Percentiles rank a stretch among this genome's conserved stretches.
phyloP scores from a whole-genome alignment of 2,329 filamentous ascomycete species.

The Stagonosporopsis tanaceti region DNA sequence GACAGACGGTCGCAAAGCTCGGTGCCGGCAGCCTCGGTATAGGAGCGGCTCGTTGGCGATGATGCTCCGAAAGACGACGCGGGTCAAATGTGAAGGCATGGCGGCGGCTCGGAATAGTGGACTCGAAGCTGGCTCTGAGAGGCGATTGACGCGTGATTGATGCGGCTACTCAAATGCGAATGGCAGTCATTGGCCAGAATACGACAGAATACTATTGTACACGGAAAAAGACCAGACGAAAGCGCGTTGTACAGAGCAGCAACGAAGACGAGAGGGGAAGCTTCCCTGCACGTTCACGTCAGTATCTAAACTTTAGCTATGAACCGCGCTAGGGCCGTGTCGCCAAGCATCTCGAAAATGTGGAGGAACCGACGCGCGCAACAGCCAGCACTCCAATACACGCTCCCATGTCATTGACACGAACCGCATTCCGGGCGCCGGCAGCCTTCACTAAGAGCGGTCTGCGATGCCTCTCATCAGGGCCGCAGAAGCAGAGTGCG shows the following conservation, averaged over 20 bases:
- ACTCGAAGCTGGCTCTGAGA: slow-evolving; percentile 10
- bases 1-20: slow-evolving; percentile 35
- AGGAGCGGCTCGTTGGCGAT: slow-evolving; percentile 60
- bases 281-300: slow-evolving; percentile 14
- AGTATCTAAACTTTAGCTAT: slow-evolving; percentile 11
- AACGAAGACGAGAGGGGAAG: slow-evolving; percentile 19
- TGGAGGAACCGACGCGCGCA: slow-evolving; percentile 3
- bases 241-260: slow-evolving; percentile 14
- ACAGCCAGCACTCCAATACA: slow-evolving; percentile 13
- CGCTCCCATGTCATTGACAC: slow-evolving; percentile 34
- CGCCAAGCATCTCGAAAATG: slow-evolving; percentile 13
- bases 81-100: slow-evolving; percentile 69
- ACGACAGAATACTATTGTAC: slow-evolving; percentile 19
- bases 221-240: slow-evolving; percentile 26
- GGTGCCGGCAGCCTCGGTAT: slow-evolving; percentile 55
- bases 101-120: slow-evolving; percentile 26
- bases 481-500: slow-evolving; percentile 31
- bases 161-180: slow-evolving; percentile 6
- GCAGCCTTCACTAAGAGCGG: slow-evolving; percentile 17
- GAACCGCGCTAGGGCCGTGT: background rate
- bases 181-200: slow-evolving; percentile 24
- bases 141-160: slow-evolving; percentile 20
- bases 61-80: slow-evolving; percentile 66
- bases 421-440: slow-evolving; percentile 24
- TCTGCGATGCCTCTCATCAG: slow-evolving; percentile 38